Evolutionary conservation across 768 basidiomycete genomes (phyloP).

Genomic region (Auricularia sp.): DNA sequence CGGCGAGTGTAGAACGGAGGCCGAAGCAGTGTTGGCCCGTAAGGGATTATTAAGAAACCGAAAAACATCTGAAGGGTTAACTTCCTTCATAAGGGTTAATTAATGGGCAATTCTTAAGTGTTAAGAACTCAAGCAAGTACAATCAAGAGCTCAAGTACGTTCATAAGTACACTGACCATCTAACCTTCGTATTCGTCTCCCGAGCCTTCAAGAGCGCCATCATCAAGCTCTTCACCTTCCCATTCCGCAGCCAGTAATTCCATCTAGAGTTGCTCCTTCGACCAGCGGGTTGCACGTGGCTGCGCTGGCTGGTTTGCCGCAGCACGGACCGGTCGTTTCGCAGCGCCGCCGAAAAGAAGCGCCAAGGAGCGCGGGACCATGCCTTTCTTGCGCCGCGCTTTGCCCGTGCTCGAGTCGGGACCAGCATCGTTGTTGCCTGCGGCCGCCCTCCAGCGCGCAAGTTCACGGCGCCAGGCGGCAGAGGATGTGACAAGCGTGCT

Average conservation of each 20-base stretch:
- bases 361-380: neutral
- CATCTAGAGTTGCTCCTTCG: neutral
- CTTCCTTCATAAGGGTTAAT: too few relatives aligned
- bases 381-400: neutral
- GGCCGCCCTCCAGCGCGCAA: neutral
- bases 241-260: neutral
- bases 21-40: too few relatives aligned
- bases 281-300: neutral
- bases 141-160: too few relatives aligned
- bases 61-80: too few relatives aligned
- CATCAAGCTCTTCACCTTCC: neutral
- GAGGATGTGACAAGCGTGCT: neutral
- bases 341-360: neutral
- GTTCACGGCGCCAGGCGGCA: neutral
- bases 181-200: neutral
- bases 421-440: neutral
- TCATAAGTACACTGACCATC: neutral
- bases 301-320: neutral
- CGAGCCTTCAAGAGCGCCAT: neutral
- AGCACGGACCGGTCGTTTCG: neutral
- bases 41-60: too few relatives aligned
- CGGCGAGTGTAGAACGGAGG: too few relatives aligned
- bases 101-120: too few relatives aligned
- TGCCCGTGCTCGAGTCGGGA: neutral
- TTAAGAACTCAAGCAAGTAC: too few relatives aligned